Evolutionary conservation across 441 rosid genomes (phyloP).

Genomic region (Eugenia klotzschiana): DNA sequence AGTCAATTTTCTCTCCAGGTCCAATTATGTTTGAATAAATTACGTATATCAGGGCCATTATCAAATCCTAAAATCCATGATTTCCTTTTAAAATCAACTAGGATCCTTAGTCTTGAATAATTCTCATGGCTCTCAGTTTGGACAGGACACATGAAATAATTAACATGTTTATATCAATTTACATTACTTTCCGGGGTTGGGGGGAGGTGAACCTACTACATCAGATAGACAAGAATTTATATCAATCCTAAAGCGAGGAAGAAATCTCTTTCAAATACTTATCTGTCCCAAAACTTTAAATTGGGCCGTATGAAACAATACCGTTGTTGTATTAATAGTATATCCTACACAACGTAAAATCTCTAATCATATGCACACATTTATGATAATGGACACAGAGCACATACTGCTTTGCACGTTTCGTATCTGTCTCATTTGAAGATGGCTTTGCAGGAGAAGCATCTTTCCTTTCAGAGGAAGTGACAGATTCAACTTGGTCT

Average conservation of each 20-base stretch:
- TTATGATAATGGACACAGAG: background rate
- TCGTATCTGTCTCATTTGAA: constrained; percentile 21
- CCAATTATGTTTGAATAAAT: background rate
- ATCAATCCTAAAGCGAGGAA: too few relatives aligned
- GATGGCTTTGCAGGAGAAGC: background rate
- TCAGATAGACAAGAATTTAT: too few relatives aligned
- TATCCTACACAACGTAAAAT: background rate
- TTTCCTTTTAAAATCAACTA: background rate
- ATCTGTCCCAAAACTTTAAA: background rate
- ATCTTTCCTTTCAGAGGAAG: background rate
- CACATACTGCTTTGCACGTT: constrained; percentile 34
- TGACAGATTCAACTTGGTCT: background rate
- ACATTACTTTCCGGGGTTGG: too few relatives aligned
- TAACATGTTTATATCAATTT: too few relatives aligned
- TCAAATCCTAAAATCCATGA: background rate
- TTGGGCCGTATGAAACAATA: background rate
- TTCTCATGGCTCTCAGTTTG: too few relatives aligned
- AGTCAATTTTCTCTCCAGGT: background rate
- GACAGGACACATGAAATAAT: too few relatives aligned
- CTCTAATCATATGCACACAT: background rate
- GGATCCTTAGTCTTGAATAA: too few relatives aligned
- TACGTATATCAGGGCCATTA: background rate
- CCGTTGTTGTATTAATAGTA: background rate
- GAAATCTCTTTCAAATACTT: background rate
- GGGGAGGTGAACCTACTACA: too few relatives aligned